Conservation (phyloP, 441 rosid species). For the Corymbia calophylla region DNA sequence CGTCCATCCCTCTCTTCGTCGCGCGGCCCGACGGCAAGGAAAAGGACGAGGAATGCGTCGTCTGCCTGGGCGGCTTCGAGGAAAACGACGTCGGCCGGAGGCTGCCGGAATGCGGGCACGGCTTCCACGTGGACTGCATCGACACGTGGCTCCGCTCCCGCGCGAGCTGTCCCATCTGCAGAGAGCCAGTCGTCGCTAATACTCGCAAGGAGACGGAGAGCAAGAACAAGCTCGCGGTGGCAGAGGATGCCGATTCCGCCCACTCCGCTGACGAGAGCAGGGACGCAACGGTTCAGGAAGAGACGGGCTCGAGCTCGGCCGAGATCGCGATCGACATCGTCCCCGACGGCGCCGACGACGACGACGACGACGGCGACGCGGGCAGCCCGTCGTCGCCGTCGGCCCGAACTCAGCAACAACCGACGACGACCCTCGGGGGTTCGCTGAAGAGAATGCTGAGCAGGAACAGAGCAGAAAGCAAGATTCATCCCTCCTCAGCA, state of each 20-base stretch:
- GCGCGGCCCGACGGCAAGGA: constrained; percentile 13
- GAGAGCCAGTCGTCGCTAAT: constrained; percentile 33
- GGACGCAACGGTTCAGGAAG: background rate
- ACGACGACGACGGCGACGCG: background rate
- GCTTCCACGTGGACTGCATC: constrained; percentile 67
- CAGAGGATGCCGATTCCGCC: background rate
- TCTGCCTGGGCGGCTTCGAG: constrained; percentile 62
- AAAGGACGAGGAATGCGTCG: constrained; percentile 40
- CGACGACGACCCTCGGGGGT: constrained; percentile 17
- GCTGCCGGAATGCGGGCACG: constrained; percentile 53
- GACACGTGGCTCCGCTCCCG: constrained; percentile 78
- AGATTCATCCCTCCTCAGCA: constrained; percentile 28
- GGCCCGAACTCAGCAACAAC: background rate
- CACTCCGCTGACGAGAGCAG: background rate
- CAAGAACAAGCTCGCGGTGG: background rate
- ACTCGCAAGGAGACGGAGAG: background rate
- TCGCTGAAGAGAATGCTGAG: constrained; percentile 75
- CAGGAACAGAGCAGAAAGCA: constrained; percentile 52
- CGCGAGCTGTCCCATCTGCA: constrained; percentile 60
- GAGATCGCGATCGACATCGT: background rate
- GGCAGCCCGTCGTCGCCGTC: constrained; percentile 6
- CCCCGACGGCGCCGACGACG: background rate
- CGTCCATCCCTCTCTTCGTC: constrained; percentile 70
- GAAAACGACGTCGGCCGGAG: constrained; percentile 52
- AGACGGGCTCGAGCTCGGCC: background rate